Conservation (phyloP, 257 asterid species). For the Fraxinus americana region DNA sequence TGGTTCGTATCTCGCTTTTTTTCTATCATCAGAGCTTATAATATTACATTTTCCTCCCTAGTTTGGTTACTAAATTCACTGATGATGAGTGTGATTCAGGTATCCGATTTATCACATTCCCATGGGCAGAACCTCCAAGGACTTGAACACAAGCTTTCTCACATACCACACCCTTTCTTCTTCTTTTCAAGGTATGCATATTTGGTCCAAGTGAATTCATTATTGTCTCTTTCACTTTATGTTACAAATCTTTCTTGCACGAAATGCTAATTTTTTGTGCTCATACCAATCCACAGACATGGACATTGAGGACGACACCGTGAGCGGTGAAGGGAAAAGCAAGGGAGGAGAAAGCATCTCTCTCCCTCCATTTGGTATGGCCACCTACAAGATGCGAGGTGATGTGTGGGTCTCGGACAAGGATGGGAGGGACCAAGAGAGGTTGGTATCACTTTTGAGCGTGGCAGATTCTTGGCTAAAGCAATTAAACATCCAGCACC, state of each 20-base stretch:
- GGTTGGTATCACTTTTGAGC: slow-evolving; percentile 62
- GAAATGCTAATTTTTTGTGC: background rate
- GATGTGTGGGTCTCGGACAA: slow-evolving; percentile 47
- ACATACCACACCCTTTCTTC: slow-evolving; percentile 61
- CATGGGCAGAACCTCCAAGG: slow-evolving; percentile 51
- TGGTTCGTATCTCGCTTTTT: slow-evolving; percentile 34
- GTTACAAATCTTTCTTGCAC: background rate
- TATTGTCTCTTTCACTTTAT: background rate
- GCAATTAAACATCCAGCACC: slow-evolving; percentile 91
- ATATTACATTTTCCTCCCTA: background rate
- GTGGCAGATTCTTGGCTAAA: slow-evolving; percentile 95
- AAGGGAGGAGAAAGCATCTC: slow-evolving; percentile 46
- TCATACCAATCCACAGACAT: slow-evolving; percentile 30
- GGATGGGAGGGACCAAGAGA: slow-evolving; percentile 50
- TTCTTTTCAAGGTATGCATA: slow-evolving; percentile 48
- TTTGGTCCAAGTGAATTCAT: background rate
- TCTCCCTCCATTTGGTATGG: slow-evolving; percentile 53
- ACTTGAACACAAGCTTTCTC: slow-evolving; percentile 54
- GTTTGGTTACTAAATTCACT: background rate
- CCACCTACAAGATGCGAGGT: slow-evolving; percentile 60
- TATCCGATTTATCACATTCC: slow-evolving; percentile 62
- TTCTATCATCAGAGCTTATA: background rate
- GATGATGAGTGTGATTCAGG: slow-evolving; percentile 35
- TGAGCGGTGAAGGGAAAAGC: slow-evolving; percentile 23
- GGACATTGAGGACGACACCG: slow-evolving; percentile 37